Percentiles rank a stretch among this genome's conserved stretches.
These are phyloP conservation scores for Penicillium angulare DNA, from an alignment of 495 filamentous ascomycete genomes.

Conservation along the genomic window DNA sequence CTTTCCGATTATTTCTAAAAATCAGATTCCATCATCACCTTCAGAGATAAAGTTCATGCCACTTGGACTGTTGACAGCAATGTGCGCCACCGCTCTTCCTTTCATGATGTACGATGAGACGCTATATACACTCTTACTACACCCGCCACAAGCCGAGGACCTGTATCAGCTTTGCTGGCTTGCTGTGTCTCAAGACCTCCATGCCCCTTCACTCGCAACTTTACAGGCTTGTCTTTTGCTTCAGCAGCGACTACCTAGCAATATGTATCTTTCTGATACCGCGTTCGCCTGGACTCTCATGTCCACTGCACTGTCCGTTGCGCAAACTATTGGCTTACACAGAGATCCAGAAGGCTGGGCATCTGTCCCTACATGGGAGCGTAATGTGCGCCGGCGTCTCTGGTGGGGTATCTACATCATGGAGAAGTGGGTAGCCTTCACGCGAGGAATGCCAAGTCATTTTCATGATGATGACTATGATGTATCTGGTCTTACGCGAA, in stretches of 20 bases:
- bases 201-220: slow-evolving; percentile 1
- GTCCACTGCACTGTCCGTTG: neutral
- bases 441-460: slow-evolving; percentile 5
- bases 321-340: slow-evolving; percentile 1
- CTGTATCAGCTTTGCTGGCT: slow-evolving; percentile 4
- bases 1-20: slow-evolving; percentile 1
- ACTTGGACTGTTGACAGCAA: neutral
- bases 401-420: slow-evolving; percentile 3
- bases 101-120: slow-evolving; percentile 6
- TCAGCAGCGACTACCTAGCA: slow-evolving; percentile 3
- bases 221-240: slow-evolving; percentile 5
- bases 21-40: slow-evolving; percentile 1
- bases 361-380: neutral
- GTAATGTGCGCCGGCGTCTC: neutral
- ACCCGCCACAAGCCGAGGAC: neutral
- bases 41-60: neutral
- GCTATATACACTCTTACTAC: neutral
- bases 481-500: neutral
- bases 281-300: slow-evolving; percentile 4
- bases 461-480: slow-evolving; percentile 2
- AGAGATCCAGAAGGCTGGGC: neutral
- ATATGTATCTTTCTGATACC: slow-evolving; percentile 7
- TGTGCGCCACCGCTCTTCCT: slow-evolving; percentile 1
- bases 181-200: neutral
- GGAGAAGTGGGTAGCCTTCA: slow-evolving; percentile 4